phyloP scores from a whole-genome alignment of 1,284 basidiomycete species.

The Melampsora larici-populina region DNA sequence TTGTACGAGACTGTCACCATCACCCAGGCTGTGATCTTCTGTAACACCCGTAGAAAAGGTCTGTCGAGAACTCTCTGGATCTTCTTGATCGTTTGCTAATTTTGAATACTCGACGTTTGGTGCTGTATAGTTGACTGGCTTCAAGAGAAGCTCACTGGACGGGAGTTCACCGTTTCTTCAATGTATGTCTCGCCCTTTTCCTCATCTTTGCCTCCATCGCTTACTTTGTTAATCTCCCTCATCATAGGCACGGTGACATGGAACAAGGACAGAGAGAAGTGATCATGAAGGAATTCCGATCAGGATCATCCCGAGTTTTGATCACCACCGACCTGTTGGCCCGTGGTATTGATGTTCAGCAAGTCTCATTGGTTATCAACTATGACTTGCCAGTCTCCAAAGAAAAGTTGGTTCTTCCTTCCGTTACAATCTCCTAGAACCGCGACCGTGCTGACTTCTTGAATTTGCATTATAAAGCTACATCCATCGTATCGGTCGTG shows the following conservation, averaged over 20 bases:
- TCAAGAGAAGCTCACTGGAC: slow-evolving; percentile 95
- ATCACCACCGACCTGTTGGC: slow-evolving; percentile 99
- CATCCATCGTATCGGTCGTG: slow-evolving; percentile 94
- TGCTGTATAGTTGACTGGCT: slow-evolving; percentile 84
- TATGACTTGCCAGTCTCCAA: slow-evolving; percentile 73
- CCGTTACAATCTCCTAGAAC: background rate
- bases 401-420: slow-evolving; percentile 14
- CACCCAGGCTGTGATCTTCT: slow-evolving; percentile 99
- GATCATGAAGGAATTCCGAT: slow-evolving; percentile 98
- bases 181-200: slow-evolving; percentile 57
- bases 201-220: slow-evolving; percentile 13
- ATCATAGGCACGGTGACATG: slow-evolving; percentile 83
- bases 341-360: slow-evolving; percentile 96
- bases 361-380: slow-evolving; percentile 97
- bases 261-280: slow-evolving; percentile 96
- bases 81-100: background rate
- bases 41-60: slow-evolving; percentile 95
- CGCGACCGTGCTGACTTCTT: slow-evolving; percentile 5
- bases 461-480: slow-evolving; percentile 88
- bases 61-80: slow-evolving; percentile 44
- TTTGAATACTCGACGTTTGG: background rate
- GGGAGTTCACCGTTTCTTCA: slow-evolving; percentile 93
- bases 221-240: slow-evolving; percentile 49
- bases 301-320: slow-evolving; percentile 87
- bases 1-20: slow-evolving; percentile 95